phyloP scores from a whole-genome alignment of 306 rosid genomes.

The Begonia masoniana region DNA sequence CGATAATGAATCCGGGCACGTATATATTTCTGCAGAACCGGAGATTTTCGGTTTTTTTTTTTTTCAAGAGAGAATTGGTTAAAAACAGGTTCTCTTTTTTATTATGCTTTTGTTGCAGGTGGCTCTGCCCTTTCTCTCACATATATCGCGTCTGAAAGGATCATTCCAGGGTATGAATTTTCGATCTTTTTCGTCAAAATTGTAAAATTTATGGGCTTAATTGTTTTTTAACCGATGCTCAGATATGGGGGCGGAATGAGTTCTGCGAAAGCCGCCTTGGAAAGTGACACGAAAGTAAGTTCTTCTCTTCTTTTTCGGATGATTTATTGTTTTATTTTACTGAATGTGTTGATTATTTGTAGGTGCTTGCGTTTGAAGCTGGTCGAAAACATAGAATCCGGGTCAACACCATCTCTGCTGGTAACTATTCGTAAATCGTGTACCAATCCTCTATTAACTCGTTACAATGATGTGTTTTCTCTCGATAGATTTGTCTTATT shows the following conservation, averaged over 20 bases:
- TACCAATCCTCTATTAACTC: too few relatives aligned
- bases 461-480: too few relatives aligned
- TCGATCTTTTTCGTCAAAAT: conserved; percentile 5
- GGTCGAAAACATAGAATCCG: conserved; percentile 69
- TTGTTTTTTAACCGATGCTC: conserved; percentile 1
- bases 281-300: conserved; percentile 79
- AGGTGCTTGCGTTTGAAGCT: conserved; percentile 94
- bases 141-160: conserved; percentile 82
- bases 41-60: conserved; percentile 9
- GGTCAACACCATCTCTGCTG: conserved; percentile 81
- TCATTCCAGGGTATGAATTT: conserved; percentile 73
- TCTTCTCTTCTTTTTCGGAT: not conserved
- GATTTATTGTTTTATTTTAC: too few relatives aligned
- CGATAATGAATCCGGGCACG: conserved; percentile 71
- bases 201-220: not conserved
- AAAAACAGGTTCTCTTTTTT: too few relatives aligned
- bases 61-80: not conserved
- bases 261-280: conserved; percentile 94
- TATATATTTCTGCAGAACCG: not conserved
- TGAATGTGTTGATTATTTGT: not conserved
- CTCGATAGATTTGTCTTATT: too few relatives aligned
- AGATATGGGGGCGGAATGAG: conserved; percentile 99
- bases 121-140: conserved; percentile 89
- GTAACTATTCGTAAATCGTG: conserved; percentile 13
- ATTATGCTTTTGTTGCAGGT: conserved; percentile 28